A percentile compares a stretch with the other conserved stretches of the same genome.
Evolutionary conservation across 768 basidiomycete genomes (phyloP).

Genomic region (Tephrocybe sp.): DNA sequence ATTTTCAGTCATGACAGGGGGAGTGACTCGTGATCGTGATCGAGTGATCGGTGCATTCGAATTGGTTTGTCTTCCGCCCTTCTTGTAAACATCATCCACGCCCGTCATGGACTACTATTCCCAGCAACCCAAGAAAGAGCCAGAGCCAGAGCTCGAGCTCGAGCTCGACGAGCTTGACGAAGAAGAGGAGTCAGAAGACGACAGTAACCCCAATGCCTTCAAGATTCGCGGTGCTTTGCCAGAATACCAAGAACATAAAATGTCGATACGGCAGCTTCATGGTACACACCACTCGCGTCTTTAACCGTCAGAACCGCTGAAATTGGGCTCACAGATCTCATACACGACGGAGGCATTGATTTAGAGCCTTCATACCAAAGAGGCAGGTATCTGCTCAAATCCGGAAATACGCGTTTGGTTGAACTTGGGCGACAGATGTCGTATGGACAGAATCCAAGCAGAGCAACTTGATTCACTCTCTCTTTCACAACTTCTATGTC

Average conservation of each 20-base stretch:
- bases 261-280: conserved; percentile 47
- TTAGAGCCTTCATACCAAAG: conserved; percentile 73
- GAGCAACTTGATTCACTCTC: conserved; percentile 70
- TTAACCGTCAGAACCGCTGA: neutral
- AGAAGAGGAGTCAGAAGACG: conserved; percentile 39
- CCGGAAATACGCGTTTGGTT: neutral
- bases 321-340: conserved; percentile 41
- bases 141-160: conserved; percentile 24
- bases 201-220: conserved; percentile 41
- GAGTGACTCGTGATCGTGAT: neutral
- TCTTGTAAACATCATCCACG: conserved; percentile 7
- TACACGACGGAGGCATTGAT: conserved; percentile 71
- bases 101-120: conserved; percentile 8
- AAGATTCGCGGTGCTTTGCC: conserved; percentile 41
- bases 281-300: conserved; percentile 31
- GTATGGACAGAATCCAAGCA: conserved; percentile 78
- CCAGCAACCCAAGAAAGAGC: conserved; percentile 12
- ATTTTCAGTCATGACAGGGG: conserved; percentile 25
- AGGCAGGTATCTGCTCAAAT: conserved; percentile 38
- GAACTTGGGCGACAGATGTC: conserved; percentile 47
- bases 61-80: conserved; percentile 3
- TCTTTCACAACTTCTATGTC: conserved; percentile 76
- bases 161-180: conserved; percentile 53
- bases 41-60: neutral
- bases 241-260: conserved; percentile 38